Evolutionary conservation across 1,139 yeast species (phyloP).

Genomic region (Zygoascus sp.): DNA sequence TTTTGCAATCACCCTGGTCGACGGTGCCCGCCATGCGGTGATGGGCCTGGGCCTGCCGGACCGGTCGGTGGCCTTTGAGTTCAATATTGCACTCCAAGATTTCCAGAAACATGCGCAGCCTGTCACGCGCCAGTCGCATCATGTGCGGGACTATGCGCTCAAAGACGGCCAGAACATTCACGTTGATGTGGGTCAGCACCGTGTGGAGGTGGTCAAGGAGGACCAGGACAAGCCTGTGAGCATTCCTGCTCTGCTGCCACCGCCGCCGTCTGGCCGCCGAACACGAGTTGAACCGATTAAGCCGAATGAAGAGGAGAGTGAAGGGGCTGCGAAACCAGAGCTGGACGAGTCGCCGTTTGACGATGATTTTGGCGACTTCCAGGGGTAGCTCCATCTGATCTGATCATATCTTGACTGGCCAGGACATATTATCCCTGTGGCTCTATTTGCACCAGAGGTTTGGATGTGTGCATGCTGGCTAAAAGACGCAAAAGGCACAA

Average conservation of each 20-base stretch:
- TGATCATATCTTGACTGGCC: too few relatives aligned
- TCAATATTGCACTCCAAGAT: slow-evolving; percentile 39
- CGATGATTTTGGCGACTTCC: slow-evolving; percentile 45
- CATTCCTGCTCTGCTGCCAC: slow-evolving; percentile 22
- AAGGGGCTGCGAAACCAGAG: too few relatives aligned
- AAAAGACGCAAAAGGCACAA: too few relatives aligned
- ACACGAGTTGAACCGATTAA: slow-evolving; percentile 10
- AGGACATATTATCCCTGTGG: too few relatives aligned
- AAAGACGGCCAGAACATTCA: slow-evolving; percentile 31
- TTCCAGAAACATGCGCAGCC: slow-evolving; percentile 31
- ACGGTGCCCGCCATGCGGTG: slow-evolving; percentile 33
- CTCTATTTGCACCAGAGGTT: not conserved
- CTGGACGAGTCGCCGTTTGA: slow-evolving; percentile 28
- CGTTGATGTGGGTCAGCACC: slow-evolving; percentile 22
- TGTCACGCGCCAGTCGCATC: slow-evolving; percentile 17
- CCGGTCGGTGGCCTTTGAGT: slow-evolving; percentile 37
- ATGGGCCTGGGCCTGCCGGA: slow-evolving; percentile 43
- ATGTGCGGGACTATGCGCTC: slow-evolving; percentile 25
- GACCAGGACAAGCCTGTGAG: slow-evolving; percentile 12
- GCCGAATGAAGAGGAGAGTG: too few relatives aligned
- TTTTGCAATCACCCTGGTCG: slow-evolving; percentile 34
- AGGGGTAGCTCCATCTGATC: slow-evolving; percentile 19
- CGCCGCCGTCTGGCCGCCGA: slow-evolving; percentile 22
- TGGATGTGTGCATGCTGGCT: too few relatives aligned
- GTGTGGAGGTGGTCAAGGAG: not conserved